A percentile compares a stretch with the other conserved stretches of the same genome.
Evolutionary conservation across 345 rosid species (phyloP).

Genomic region (Pugionium dolabratum): DNA sequence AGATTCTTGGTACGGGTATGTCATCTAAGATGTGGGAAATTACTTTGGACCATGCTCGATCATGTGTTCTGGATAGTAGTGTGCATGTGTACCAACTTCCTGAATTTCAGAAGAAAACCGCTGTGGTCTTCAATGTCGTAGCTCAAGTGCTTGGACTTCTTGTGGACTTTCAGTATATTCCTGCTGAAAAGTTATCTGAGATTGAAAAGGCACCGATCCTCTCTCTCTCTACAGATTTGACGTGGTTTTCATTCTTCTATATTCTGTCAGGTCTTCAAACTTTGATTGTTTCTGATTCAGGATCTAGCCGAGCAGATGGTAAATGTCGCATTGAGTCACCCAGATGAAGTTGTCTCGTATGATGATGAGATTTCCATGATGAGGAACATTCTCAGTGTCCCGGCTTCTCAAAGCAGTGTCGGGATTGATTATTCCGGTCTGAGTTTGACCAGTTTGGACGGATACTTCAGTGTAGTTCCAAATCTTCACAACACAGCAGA

Average conservation of each 20-base stretch:
- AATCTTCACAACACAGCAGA: constrained; percentile 47
- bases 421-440: constrained; percentile 65
- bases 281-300: constrained; percentile 42
- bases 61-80: constrained; percentile 76
- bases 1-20: constrained; percentile 98
- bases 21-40: constrained; percentile 99
- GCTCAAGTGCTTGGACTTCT: constrained; percentile 84
- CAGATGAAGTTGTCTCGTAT: constrained; percentile 60
- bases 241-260: constrained; percentile 17
- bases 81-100: constrained; percentile 60
- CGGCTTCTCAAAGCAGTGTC: constrained; percentile 47
- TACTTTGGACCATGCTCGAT: constrained; percentile 80
- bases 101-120: constrained; percentile 60
- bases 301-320: constrained; percentile 69
- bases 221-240: neutral
- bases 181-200: constrained; percentile 72
- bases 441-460: constrained; percentile 57
- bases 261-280: constrained; percentile 5
- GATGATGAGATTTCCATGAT: constrained; percentile 62
- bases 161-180: constrained; percentile 64
- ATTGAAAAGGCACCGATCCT: constrained; percentile 65
- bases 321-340: constrained; percentile 63
- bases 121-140: constrained; percentile 89
- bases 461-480: constrained; percentile 43
- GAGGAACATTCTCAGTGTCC: constrained; percentile 45